Evolutionary conservation across 352 stramenopile genomes (phyloP).

Genomic region (Phytophthora capsici): DNA sequence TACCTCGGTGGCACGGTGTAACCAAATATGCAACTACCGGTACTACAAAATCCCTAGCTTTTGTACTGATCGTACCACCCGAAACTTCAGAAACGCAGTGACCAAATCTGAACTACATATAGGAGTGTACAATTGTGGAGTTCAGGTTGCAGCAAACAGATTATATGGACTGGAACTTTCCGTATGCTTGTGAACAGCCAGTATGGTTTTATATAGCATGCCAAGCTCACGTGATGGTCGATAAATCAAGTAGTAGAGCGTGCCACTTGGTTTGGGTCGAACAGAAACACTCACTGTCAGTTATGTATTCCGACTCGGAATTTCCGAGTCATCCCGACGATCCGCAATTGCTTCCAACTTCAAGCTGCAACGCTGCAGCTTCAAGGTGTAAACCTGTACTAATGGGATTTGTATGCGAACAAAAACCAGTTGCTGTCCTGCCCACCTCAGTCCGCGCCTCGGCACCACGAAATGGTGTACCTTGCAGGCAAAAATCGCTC

Average conservation of each 20-base stretch:
- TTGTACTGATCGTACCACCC: not conserved
- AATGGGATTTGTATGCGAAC: not conserved
- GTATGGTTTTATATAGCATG: not conserved
- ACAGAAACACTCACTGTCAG: not conserved
- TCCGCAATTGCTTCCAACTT: not conserved
- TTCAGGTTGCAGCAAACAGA: too few species aligned
- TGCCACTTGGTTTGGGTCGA: not conserved
- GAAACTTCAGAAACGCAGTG: not conserved
- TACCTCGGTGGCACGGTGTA: too few species aligned
- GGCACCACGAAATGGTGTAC: not conserved
- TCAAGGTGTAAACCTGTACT: not conserved
- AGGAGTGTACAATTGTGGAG: too few species aligned
- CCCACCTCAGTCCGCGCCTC: not conserved
- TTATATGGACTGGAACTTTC: not conserved
- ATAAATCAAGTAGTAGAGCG: not conserved
- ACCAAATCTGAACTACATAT: too few species aligned
- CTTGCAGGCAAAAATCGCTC: not conserved
- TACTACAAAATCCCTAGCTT: not conserved
- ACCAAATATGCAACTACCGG: too few species aligned
- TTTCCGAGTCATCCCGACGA: not conserved
- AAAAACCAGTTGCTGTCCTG: not conserved
- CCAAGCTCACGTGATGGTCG: not conserved
- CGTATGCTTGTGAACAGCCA: not conserved
- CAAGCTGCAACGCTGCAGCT: not conserved
- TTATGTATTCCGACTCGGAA: too few species aligned